Conservation (phyloP, 768 basidiomycete species). For the Filobasidium wieringae region DNA sequence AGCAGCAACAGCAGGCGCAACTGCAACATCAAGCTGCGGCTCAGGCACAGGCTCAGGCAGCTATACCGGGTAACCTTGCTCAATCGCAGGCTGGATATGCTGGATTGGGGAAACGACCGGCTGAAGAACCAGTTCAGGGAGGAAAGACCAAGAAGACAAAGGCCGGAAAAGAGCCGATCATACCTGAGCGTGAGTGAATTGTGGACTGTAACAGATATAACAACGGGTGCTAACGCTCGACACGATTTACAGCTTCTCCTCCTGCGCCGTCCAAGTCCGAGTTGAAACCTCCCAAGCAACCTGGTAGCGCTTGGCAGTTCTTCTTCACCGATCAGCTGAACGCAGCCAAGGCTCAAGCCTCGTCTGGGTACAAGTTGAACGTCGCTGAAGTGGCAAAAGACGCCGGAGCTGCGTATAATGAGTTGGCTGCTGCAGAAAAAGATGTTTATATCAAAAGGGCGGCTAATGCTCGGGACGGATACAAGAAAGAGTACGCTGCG, state of each 20-base stretch:
- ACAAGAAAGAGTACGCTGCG: slow-evolving; percentile 65
- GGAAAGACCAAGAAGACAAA: slow-evolving; percentile 20
- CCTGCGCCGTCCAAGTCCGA: slow-evolving; percentile 57
- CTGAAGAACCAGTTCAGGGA: slow-evolving; percentile 15
- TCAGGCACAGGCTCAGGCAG: not conserved
- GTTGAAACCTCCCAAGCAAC: slow-evolving; percentile 76
- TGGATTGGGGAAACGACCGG: slow-evolving; percentile 26
- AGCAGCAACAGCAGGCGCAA: slow-evolving; percentile 10
- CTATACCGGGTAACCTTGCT: not conserved
- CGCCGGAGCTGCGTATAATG: slow-evolving; percentile 79
- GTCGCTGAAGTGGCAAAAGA: slow-evolving; percentile 92
- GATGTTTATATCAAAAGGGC: slow-evolving; percentile 75
- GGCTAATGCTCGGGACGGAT: slow-evolving; percentile 67
- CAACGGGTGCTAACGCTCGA: not conserved
- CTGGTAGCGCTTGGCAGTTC: slow-evolving; percentile 89
- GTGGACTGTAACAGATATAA: not conserved
- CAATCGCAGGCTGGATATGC: slow-evolving; percentile 13
- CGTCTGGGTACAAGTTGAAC: slow-evolving; percentile 59
- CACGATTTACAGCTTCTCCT: not conserved
- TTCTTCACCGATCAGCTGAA: slow-evolving; percentile 95
- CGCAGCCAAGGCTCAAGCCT: slow-evolving; percentile 38
- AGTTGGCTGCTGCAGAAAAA: slow-evolving; percentile 64
- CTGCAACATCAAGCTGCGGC: slow-evolving; percentile 2
- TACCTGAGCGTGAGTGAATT: slow-evolving; percentile 10
- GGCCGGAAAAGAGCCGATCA: slow-evolving; percentile 18